Evolutionary conservation across 2,329 filamentous ascomycete genomes (phyloP), one percentile per base, ranked within the genome.

Genomic region (Fusarium sp.): DNA sequence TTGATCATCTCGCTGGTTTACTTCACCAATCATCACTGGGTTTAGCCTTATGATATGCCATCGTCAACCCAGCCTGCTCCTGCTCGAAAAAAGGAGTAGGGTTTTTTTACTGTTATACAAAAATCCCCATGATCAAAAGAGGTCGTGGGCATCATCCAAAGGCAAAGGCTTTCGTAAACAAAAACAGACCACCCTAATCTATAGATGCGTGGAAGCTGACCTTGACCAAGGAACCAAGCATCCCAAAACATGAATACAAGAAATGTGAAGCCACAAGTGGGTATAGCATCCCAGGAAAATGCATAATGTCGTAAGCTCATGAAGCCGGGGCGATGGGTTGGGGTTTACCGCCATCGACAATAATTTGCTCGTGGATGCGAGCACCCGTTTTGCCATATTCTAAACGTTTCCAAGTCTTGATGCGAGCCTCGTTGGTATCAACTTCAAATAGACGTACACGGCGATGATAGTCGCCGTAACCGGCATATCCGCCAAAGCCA

Each of bases 401-500:
- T 14, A 96, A 80, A 45, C 95, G 84, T 79, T 97, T 98, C 85
- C 94, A 99, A 1, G 94, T 99, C 44, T 85, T 87, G 66, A 99
- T 93, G 42, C 92, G 86, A 8, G 90, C 94, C 57, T 91, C 87
- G 71, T 96, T 96, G 77, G 93, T 91, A 74, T 99, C 94, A 46
- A 99, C 86, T 68, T 98, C 94, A 72, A 95, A 99, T 38, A 99
- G 84, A 43, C 95, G 85, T 49, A 97, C 83, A 27, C 93, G 87
- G 23, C 95, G 89, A 70, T 93, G 84, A 73, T 90, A 98, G 4
- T 89, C 90, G 37, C 88, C 88, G 73, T 97, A 98, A 6, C 94
- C 93, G 17, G 90, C 95, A 73, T 99, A 99, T 0, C 95, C 95
- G 51, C 95, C 95, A 69, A 99, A 97, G 1, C 95, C 95, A 25